Evolutionary conservation across 345 rosid species (phyloP).

Genomic region (Noccaea bulbosa): DNA sequence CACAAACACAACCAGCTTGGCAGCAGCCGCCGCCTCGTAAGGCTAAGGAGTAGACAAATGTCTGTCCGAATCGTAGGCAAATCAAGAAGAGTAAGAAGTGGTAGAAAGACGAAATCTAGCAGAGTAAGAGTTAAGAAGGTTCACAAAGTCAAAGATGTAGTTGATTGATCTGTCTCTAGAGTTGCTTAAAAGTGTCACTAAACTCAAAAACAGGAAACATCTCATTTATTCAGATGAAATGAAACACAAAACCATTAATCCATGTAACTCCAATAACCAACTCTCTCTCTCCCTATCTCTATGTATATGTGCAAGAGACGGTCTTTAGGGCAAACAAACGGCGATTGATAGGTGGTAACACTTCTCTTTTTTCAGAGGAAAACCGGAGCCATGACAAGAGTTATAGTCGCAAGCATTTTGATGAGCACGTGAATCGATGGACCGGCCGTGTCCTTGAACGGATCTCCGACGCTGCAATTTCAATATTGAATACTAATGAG

Average conservation of each 20-base stretch:
- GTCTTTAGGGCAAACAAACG: slow-evolving; percentile 15
- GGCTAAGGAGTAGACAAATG: slow-evolving; percentile 46
- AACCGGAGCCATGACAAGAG: slow-evolving; percentile 95
- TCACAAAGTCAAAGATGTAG: slow-evolving; percentile 33
- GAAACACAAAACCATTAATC: slow-evolving; percentile 40
- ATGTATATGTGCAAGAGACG: slow-evolving; percentile 41
- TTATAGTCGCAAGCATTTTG: slow-evolving; percentile 81
- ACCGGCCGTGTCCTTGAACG: slow-evolving; percentile 97
- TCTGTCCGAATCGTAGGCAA: slow-evolving; percentile 49
- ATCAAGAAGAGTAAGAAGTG: slow-evolving; percentile 50
- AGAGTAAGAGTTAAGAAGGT: slow-evolving; percentile 29
- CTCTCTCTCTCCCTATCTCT: slow-evolving; percentile 34
- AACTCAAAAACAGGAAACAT: slow-evolving; percentile 35
- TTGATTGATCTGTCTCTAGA: slow-evolving; percentile 29
- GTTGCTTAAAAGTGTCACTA: slow-evolving; percentile 20
- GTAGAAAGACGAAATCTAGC: slow-evolving; percentile 37
- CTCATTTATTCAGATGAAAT: slow-evolving; percentile 35
- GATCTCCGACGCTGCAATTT: slow-evolving; percentile 92
- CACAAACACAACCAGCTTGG: slow-evolving; percentile 5
- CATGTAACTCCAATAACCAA: slow-evolving; percentile 28
- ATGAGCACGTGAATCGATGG: slow-evolving; percentile 94
- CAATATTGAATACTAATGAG: slow-evolving; percentile 11
- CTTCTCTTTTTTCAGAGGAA: slow-evolving; percentile 56
- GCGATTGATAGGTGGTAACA: slow-evolving; percentile 14
- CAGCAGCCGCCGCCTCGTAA: slow-evolving; percentile 41